Evolutionary conservation across 108 stramenopile species (phyloP).

Genomic region (Nannochloropsis gaditana): DNA sequence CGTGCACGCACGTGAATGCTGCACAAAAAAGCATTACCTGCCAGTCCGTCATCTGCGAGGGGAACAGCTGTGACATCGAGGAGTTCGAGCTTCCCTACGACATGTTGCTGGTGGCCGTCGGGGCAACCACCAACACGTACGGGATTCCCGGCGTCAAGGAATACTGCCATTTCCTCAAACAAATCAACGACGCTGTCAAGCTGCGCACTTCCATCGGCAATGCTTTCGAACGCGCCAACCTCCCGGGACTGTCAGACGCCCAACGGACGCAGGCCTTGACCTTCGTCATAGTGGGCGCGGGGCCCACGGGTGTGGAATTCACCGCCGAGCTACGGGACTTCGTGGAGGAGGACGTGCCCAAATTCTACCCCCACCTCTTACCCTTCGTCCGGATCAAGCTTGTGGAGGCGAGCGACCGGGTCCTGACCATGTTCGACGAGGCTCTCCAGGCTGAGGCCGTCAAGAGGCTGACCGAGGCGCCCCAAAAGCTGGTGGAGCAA

Average conservation of each 20-base stretch:
- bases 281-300: conserved; percentile 86
- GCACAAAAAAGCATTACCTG: conserved; percentile 63
- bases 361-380: conserved; percentile 75
- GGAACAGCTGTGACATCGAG: conserved; percentile 67
- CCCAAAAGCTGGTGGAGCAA: conserved; percentile 37
- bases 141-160: conserved; percentile 84
- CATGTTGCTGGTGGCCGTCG: conserved; percentile 74
- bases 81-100: conserved; percentile 78
- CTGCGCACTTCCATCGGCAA: conserved; percentile 79
- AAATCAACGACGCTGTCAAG: conserved; percentile 62
- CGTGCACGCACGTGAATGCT: conserved; percentile 69
- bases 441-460: conserved; percentile 77
- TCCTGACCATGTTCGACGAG: conserved; percentile 81
- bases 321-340: conserved; percentile 86
- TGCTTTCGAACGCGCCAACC: conserved; percentile 85
- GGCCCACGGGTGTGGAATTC: conserved; percentile 88
- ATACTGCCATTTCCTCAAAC: conserved; percentile 82
- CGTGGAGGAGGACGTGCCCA: conserved; percentile 68
- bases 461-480: conserved; percentile 60
- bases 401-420: conserved; percentile 75
- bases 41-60: conserved; percentile 77
- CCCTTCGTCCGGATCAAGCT: conserved; percentile 78
- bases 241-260: conserved; percentile 67
- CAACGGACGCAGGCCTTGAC: conserved; percentile 66
- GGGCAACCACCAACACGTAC: conserved; percentile 87